A percentile compares a stretch with the other conserved stretches of the same genome.
Conservation (phyloP, 225 moss, liverwort and hornwort genomes). For the Sphagnum contortum region DNA sequence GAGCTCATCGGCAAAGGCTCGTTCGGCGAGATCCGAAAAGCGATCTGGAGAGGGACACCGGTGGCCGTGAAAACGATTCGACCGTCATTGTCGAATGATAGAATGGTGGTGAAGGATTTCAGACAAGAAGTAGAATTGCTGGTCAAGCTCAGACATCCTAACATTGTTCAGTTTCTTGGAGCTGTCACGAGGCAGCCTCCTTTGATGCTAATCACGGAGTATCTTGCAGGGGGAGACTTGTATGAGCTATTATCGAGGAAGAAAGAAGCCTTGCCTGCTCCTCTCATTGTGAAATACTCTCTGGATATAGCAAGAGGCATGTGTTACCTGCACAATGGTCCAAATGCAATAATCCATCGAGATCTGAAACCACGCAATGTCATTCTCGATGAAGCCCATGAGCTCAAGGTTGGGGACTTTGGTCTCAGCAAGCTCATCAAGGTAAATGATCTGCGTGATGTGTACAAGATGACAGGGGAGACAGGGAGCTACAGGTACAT, state of each 20-base stretch:
- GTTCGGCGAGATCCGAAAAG: constrained; percentile 80
- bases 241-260: constrained; percentile 35
- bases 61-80: constrained; percentile 87
- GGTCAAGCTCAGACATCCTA: constrained; percentile 76
- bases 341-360: constrained; percentile 69
- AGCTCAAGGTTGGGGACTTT: constrained; percentile 78
- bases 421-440: constrained; percentile 79
- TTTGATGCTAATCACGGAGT: constrained; percentile 81
- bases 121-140: constrained; percentile 87
- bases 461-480: constrained; percentile 90
- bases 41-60: constrained; percentile 70
- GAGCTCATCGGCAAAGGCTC: constrained; percentile 75
- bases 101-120: constrained; percentile 68
- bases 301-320: constrained; percentile 82
- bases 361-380: constrained; percentile 83
- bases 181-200: constrained; percentile 65
- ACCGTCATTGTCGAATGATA: constrained; percentile 66
- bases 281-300: constrained; percentile 43
- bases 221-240: constrained; percentile 73
- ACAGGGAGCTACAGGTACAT: constrained; percentile 94
- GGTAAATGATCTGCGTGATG: constrained; percentile 52
- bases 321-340: constrained; percentile 69
- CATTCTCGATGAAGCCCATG: constrained; percentile 54
- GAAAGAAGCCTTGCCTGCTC: constrained; percentile 14
- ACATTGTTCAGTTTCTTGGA: constrained; percentile 84